Evolutionary conservation across 1,139 yeast species (phyloP), one percentile per base, ranked within the genome.

Genomic region (Blastobotrys apis): DNA sequence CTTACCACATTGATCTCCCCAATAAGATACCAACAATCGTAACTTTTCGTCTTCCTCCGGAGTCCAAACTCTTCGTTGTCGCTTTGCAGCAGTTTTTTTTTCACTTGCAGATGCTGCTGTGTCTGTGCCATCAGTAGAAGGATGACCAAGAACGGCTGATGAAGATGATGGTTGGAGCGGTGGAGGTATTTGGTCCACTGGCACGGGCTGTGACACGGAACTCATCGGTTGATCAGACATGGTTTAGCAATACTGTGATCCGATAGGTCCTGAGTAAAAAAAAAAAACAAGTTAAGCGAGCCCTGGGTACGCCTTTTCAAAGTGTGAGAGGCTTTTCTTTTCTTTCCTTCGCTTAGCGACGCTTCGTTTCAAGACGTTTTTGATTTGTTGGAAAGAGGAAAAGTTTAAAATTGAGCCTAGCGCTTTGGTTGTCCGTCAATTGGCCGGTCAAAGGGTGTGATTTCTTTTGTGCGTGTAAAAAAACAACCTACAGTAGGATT

Each of bases 1-100:
- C 40, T 67, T 81, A 53, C 95, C 80, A 87, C 97, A 85, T 65
- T 86, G 87, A 3, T 95, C 92, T 13, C 97, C 97, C 67, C 84
- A 82, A 32, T 67, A 64, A 52, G 83, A 80, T 13, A 90, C 95
- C 50, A 80, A 76, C 41, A 75, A 70, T 26, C 90, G 80, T 51
- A 90, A 67, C 46, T 68, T 65, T 42, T 87, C 71, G 61, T 90
- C 97, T 59, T 90, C 97, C 26, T 81, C 86, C 40, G 75, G 62
- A 1, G 81, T 72, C 97, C 97, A 90, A 8, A 83, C 81, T 56
- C 86, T 74, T 17, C 69, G 53, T 20, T 53, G 46, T 12, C 54
- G 47, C 10, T 45, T 44, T 15, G 10, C 22, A 20, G 47, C 42
- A 16, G 27, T 20, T 26, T 26, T 16, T 21, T 13, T 33, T 33